phyloP scores from a whole-genome alignment of 2,329 filamentous ascomycete species.

The Aspergillus pseudoglaucus region DNA sequence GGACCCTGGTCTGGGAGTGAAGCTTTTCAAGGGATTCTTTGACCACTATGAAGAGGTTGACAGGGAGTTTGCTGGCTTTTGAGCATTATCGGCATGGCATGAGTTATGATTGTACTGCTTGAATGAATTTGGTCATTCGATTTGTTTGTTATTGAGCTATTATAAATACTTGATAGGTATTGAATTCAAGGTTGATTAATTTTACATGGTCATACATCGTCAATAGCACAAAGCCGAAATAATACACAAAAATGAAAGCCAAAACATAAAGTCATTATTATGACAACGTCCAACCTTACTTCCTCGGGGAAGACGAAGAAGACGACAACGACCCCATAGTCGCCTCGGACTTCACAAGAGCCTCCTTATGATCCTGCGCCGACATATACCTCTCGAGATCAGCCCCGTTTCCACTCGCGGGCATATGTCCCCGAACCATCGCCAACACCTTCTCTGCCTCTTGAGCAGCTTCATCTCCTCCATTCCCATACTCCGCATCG shows the following conservation, averaged over 20 bases:
- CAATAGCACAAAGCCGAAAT: not conserved
- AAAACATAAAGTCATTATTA: not conserved
- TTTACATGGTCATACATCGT: not conserved
- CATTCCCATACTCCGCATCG: not conserved
- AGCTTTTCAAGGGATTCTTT: slow-evolving; percentile 83
- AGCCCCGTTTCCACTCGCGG: not conserved
- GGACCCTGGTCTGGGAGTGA: slow-evolving; percentile 81
- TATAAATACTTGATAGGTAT: not conserved
- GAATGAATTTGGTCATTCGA: not conserved
- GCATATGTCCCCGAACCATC: not conserved
- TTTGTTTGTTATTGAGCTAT: not conserved
- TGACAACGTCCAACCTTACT: not conserved
- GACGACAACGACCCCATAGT: not conserved
- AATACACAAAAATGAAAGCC: not conserved
- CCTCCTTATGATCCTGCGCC: not conserved
- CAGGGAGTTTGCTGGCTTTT: slow-evolving; percentile 57
- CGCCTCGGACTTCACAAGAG: not conserved
- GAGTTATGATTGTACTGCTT: not conserved
- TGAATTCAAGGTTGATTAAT: too few species aligned
- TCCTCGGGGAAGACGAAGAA: not conserved
- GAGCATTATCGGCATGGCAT: slow-evolving; percentile 2
- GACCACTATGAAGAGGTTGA: slow-evolving; percentile 82
- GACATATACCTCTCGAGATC: too few species aligned
- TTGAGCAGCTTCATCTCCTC: not conserved
- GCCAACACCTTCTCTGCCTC: not conserved